Percentiles rank a stretch among this genome's conserved stretches.
phyloP scores from a whole-genome alignment of 768 basidiomycete species.

The Psilocybe azurescens region DNA sequence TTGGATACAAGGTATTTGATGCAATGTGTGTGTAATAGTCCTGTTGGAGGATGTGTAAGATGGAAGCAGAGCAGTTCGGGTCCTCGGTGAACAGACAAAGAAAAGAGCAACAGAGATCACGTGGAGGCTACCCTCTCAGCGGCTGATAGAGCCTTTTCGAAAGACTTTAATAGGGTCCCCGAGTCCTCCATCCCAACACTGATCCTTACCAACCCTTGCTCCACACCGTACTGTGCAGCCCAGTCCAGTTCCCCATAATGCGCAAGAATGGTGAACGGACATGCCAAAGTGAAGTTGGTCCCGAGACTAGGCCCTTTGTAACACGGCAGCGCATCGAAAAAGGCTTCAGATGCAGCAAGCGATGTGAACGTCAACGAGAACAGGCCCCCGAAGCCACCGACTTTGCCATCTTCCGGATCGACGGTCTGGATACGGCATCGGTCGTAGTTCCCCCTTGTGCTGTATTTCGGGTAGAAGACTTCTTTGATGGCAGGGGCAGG shows the following conservation, averaged over 20 bases:
- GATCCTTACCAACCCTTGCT: slow-evolving; percentile 81
- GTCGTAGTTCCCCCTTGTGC: slow-evolving; percentile 73
- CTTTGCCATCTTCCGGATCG: slow-evolving; percentile 36
- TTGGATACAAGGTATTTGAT: slow-evolving; percentile 45
- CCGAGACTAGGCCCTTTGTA: slow-evolving; percentile 92
- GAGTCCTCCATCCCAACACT: slow-evolving; percentile 90
- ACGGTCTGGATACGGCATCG: slow-evolving; percentile 59
- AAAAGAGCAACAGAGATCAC: background rate
- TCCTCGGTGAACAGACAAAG: background rate
- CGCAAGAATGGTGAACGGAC: slow-evolving; percentile 91
- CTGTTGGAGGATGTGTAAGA: slow-evolving; percentile 26
- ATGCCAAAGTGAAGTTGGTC: slow-evolving; percentile 95
- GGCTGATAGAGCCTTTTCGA: slow-evolving; percentile 70
- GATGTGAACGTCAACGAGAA: slow-evolving; percentile 89
- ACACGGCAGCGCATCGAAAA: slow-evolving; percentile 84
- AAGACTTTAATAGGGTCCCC: slow-evolving; percentile 57
- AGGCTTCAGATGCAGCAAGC: slow-evolving; percentile 67
- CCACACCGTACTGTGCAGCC: slow-evolving; percentile 89
- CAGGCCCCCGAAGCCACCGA: slow-evolving; percentile 81
- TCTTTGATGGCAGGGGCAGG: slow-evolving; percentile 70
- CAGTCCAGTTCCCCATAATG: slow-evolving; percentile 91
- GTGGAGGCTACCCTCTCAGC: slow-evolving; percentile 54
- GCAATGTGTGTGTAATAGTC: slow-evolving; percentile 23
- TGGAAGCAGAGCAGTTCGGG: slow-evolving; percentile 12
- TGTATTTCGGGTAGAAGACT: slow-evolving; percentile 91